Evolutionary conservation across 495 filamentous ascomycete species (phyloP), one percentile per base, ranked within the genome.

Genomic region (Sordaria brevicollis): DNA sequence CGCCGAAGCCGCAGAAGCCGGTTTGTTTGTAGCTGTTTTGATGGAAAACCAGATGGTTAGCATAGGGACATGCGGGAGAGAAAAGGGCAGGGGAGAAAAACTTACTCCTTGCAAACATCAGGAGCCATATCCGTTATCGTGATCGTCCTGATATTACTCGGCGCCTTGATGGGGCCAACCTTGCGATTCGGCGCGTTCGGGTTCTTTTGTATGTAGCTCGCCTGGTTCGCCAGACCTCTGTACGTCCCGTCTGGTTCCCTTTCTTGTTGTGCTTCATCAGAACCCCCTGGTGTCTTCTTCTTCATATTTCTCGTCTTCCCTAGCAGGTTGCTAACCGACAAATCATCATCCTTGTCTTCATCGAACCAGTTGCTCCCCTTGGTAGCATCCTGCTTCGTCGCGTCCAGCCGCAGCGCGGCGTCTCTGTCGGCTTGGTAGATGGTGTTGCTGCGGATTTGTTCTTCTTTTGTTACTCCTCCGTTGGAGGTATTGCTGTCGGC

Each of bases 361-460:
- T 93, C 93, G 80, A 91, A 95, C 93, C 93, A 97, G 77, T 96
- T 91, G n/a, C 86, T 89, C 25, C 88, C 86, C 73, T 96, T 97
- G 5, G 95, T 98, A n/a, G 95, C 95, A 76, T 97, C 94, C 76
- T 43, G 67, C 71, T 93, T 93, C 70, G 85, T 87, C 69, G 83
- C 81, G 34, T 88, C 84, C 49, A 96, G 87, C 15, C 82, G 82
- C 5, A 93, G 86, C 13, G 81, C 84, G 4, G 81, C 77, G 66
- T 81, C 85, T 31, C 86, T 83, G 72, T 89, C 86, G 65, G 89
- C 89, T 49, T 84, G 78, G 76, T 88, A 90, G 70, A 86, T 81
- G 35, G 88, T 86, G 25, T 85, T 80, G 35, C 81, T 74, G 1
- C 71, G 29, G 19, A 74, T 54, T 15, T 62, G 49, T 25, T 71